A percentile compares a stretch with the other conserved stretches of the same genome.
Evolutionary conservation across 1,284 basidiomycete species (phyloP).

Genomic region (Tilletia walkeri): DNA sequence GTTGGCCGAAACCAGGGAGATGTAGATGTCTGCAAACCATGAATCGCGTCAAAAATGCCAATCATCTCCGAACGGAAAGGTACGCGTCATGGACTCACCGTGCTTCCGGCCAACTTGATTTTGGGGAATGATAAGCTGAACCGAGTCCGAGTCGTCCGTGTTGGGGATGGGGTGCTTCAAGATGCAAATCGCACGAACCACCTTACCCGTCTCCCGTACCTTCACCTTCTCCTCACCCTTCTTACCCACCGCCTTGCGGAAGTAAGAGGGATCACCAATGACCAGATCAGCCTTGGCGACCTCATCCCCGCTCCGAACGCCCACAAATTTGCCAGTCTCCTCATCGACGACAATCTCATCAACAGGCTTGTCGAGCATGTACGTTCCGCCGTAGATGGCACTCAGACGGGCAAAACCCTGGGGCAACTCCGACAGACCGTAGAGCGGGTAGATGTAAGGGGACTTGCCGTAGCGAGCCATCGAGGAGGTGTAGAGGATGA

Average conservation of each 20-base stretch:
- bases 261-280: conserved; percentile 97
- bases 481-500: conserved; percentile 94
- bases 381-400: conserved; percentile 98
- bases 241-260: conserved; percentile 67
- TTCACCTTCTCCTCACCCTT: conserved; percentile 67
- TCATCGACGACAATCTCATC: conserved; percentile 82
- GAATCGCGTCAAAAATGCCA: not conserved
- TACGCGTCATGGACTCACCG: conserved; percentile 63
- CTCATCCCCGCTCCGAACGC: conserved; percentile 85
- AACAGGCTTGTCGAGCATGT: conserved; percentile 97
- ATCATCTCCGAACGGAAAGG: not conserved
- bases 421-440: conserved; percentile 96
- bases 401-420: conserved; percentile 93
- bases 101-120: conserved; percentile 93
- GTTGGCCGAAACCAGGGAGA: conserved; percentile 91
- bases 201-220: conserved; percentile 89
- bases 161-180: conserved; percentile 98
- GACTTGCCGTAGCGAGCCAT: conserved; percentile 99
- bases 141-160: conserved; percentile 84
- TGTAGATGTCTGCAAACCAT: conserved; percentile 80
- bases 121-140: conserved; percentile 98
- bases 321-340: conserved; percentile 81
- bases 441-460: conserved; percentile 98
- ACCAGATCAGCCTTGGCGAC: conserved; percentile 96
- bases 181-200: conserved; percentile 94